Evolutionary conservation across 352 stramenopile species (phyloP), one percentile per base, ranked within the genome.

Genomic region (Peronosclerospora sorghi): DNA sequence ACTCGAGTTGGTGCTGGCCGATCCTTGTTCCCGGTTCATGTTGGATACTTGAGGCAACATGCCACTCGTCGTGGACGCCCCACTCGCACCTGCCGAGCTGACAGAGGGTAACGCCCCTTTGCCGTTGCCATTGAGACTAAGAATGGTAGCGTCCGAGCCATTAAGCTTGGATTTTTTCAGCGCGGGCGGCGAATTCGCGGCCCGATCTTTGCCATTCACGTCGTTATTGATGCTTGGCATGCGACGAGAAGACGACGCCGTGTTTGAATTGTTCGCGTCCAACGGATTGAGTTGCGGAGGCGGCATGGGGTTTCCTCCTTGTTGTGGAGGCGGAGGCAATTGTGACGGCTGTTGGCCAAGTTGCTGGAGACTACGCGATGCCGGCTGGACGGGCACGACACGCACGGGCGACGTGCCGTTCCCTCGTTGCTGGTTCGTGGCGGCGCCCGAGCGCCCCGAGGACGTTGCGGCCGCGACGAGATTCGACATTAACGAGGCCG

Each of bases 151-250:
- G 13, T 82, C 66, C 0, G 51, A 52, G 8, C 66, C 68, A 38
- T 73, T 83, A 4, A 71, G 61, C 53, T 90, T 90, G 8, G 69
- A 64, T 51, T 90, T 90, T 61, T 90, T 90, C 15, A 76, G 52
- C 2, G 79, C 78, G 0, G 78, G 77, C 12, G 70, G 82, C 15
- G 71, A 77, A 20, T 52, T 60, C 4, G 57, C 60, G 0, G 69
- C 56, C 26, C 66, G 56, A 10, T 65, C 59, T 43, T 86, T 86
- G 35, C 71, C 71, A 27, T 81, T 87, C 32, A 60, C 56, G 32
- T 76, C 58, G 35, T 68, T 75, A 54, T 75, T 86, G 44, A 90
- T 65, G 7, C 62, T 66, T 8, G 77, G 77, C 38, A 90, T 89
- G 29, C 61, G 61, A 32, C 74, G 70, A 30, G 67, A 69, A 13